Evolutionary conservation across 176 grass and related monocot genomes (phyloP).

Genomic region (Zoysia pacifica): DNA sequence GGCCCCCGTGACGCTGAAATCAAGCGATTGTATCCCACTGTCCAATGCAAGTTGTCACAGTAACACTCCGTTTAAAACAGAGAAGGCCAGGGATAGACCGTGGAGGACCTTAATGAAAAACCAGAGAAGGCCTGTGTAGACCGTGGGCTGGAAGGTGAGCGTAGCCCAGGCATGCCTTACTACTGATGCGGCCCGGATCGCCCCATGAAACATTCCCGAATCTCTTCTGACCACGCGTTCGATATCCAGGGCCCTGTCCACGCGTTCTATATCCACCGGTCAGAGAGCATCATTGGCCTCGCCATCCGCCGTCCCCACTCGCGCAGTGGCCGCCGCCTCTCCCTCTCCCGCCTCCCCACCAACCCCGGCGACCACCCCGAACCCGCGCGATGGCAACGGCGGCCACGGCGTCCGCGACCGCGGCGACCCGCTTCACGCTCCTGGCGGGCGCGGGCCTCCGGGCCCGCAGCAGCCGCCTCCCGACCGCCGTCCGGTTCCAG

Average conservation of each 20-base stretch:
- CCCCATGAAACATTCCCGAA: not conserved
- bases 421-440: no score
- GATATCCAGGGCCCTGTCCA: no score
- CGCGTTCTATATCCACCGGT: no score
- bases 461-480: no score
- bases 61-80: not conserved
- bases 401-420: no score
- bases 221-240: not conserved
- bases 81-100: no score
- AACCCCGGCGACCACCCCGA: not conserved
- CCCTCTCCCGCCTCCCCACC: not conserved
- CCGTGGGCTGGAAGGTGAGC: no score
- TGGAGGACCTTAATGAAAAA: no score
- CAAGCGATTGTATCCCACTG: not conserved
- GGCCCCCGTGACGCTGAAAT: constrained; percentile 7
- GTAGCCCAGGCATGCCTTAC: not conserved
- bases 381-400: not conserved
- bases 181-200: not conserved
- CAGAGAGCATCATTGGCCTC: not conserved
- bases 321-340: constrained; percentile 20
- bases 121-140: no score
- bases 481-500: no score
- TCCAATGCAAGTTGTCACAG: constrained; percentile 13
- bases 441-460: no score
- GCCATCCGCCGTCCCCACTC: constrained; percentile 25